Percentiles rank a stretch among this genome's conserved stretches.
Conservation (phyloP, 2,329 filamentous ascomycete genomes). For the Fusarium sp. region DNA sequence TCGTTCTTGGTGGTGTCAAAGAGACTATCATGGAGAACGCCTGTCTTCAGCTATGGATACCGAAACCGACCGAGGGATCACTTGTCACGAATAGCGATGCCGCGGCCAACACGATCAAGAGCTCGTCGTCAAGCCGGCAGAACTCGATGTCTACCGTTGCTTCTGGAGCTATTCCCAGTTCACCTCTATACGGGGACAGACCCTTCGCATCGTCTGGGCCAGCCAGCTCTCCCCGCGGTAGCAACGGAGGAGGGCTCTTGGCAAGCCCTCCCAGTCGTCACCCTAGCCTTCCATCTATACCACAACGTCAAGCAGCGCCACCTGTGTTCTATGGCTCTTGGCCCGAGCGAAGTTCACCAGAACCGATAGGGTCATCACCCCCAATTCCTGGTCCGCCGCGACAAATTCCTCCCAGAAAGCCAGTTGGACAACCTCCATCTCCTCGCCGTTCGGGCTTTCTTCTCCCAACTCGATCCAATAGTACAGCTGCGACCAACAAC, state of each 20-base stretch:
- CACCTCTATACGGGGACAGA: conserved; percentile 9
- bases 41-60: conserved; percentile 52
- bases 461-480: conserved; percentile 12
- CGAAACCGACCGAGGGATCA: conserved; percentile 46
- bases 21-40: conserved; percentile 47
- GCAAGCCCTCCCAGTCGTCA: conserved; percentile 18
- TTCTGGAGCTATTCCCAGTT: not conserved
- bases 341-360: conserved; percentile 38
- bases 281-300: conserved; percentile 37
- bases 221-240: conserved; percentile 4
- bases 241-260: conserved; percentile 11
- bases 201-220: conserved; percentile 1
- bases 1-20: conserved; percentile 45
- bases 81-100: conserved; percentile 49
- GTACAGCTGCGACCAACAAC: conserved; percentile 18
- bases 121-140: conserved; percentile 23
- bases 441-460: conserved; percentile 32
- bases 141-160: conserved; percentile 33
- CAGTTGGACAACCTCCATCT: conserved; percentile 38
- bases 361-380: conserved; percentile 26
- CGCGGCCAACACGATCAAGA: conserved; percentile 17
- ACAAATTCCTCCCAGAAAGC: conserved; percentile 27
- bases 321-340: conserved; percentile 29
- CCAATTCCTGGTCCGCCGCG: conserved; percentile 17
- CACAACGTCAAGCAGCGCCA: conserved; percentile 35